Conservation (phyloP, 192 early-diverging fungal genomes). For the Gamsiella multidivaricata region DNA sequence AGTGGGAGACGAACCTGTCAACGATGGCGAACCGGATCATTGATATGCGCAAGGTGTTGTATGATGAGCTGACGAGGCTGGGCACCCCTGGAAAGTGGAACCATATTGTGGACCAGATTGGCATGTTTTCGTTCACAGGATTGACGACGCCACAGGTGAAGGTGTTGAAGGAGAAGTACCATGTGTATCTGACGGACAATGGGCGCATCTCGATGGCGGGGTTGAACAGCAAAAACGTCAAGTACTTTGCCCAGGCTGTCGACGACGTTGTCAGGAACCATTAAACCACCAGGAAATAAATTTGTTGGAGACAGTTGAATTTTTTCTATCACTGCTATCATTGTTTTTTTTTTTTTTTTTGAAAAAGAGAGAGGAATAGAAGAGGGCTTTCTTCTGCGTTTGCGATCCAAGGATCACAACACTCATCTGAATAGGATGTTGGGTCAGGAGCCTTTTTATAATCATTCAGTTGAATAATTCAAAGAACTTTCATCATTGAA, state of each 20-base stretch:
- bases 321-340: slow-evolving; percentile 4
- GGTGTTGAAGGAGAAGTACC: slow-evolving; percentile 85
- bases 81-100: slow-evolving; percentile 94
- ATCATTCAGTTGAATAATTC: slow-evolving; percentile 35
- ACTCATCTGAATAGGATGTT: slow-evolving; percentile 18
- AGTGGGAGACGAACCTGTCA: slow-evolving; percentile 84
- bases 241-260: slow-evolving; percentile 90
- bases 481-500: slow-evolving; percentile 31
- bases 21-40: slow-evolving; percentile 93
- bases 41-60: slow-evolving; percentile 83
- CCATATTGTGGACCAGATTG: slow-evolving; percentile 95
- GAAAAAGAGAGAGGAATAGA: neutral
- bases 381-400: no score
- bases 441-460: slow-evolving; percentile 32
- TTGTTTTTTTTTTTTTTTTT: slow-evolving; percentile 12
- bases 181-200: slow-evolving; percentile 93
- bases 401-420: no score
- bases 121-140: slow-evolving; percentile 99
- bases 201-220: slow-evolving; percentile 97
- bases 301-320: neutral
- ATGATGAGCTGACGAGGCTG: slow-evolving; percentile 71
- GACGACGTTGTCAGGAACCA: slow-evolving; percentile 88
- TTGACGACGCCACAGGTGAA: slow-evolving; percentile 79
- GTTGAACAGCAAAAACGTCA: slow-evolving; percentile 86
- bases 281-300: neutral